Base-by-base conservation (phyloP, 768 basidiomycete genomes). In the Mycena filopes region DNA sequence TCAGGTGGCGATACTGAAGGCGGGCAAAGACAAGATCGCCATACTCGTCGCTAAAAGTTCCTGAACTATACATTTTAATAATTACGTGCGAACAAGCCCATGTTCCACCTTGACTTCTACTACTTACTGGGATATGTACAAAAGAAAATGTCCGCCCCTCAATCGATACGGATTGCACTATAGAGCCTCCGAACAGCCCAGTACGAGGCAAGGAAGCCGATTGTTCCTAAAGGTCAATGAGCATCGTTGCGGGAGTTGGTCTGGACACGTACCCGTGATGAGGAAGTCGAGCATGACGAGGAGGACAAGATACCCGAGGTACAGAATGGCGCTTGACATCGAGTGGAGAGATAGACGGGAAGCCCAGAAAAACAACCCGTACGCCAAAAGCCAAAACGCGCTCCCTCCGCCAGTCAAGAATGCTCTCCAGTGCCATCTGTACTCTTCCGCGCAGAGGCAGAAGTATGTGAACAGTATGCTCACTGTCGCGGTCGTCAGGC, bases 361-460 rank as follows among this genome's bases (percentile, higher is more conserved):
- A 25, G 83, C 86, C 93, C 92, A 95, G 74, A 94, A 95, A 79
- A 94, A 94, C 12, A 95, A 72, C 3, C 95, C 96, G 73, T 98
- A 99, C 13, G 86, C 84, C 55, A 96, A 78, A 26, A 98, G 80
- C 96, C 96, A 99, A 76, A 96, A 87, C 4, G 95, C 91, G 65
- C 92, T 94, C 25, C 96, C 95, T 11, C 95, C 97, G 38, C 97
- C 97, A 31, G 89, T 91, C 66, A 96, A 71, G 84, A 99, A 98
- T 6, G 94, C 86, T 47, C 95, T 88, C 97, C 97, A 99, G 63
- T 99, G 96, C 96, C 96, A 99, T 63, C 94, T 83, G 76, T 98
- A 98, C 72, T 99, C 96, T 76, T 98, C 97, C 8, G 95, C 92
- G 67, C 96, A 98, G 18, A 99, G 84, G 55, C 88, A 83, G 79